Evolutionary conservation across 805 yeast genomes (phyloP).

Genomic region (Ogataea henricii): DNA sequence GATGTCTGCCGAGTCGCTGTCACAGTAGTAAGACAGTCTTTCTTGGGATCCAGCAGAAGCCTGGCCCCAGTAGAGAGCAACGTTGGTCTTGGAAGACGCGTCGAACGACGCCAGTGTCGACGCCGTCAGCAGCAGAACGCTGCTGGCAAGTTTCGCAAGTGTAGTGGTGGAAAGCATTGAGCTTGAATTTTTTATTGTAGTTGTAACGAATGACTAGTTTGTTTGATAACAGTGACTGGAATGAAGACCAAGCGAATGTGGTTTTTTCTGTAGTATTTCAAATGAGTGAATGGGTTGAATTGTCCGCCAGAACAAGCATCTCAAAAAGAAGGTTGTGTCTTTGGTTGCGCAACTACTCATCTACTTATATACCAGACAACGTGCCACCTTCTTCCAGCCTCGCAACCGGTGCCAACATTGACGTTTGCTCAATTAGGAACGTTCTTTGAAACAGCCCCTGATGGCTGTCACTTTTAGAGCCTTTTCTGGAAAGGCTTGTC

Average conservation of each 20-base stretch:
- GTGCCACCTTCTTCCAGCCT: background rate
- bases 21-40: slow-evolving; percentile 60
- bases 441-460: background rate
- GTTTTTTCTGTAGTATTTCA: background rate
- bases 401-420: background rate
- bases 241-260: background rate
- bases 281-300: background rate
- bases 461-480: background rate
- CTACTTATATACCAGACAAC: background rate
- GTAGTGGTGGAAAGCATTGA: slow-evolving; percentile 12
- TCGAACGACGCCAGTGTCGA: slow-evolving; percentile 30
- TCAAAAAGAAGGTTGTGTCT: background rate
- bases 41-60: slow-evolving; percentile 64
- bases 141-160: slow-evolving; percentile 14
- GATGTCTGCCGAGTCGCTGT: slow-evolving; percentile 67
- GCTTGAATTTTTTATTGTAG: background rate
- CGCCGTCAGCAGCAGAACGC: slow-evolving; percentile 16
- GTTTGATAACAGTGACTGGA: background rate
- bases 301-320: background rate
- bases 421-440: background rate
- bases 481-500: background rate
- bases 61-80: slow-evolving; percentile 92
- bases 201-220: slow-evolving; percentile 2
- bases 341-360: background rate
- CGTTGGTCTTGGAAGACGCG: slow-evolving; percentile 49